Percentiles rank a stretch among this genome's conserved stretches.
Conservation (phyloP, 2,329 filamentous ascomycete genomes). For the Epichloe gansuensis region DNA sequence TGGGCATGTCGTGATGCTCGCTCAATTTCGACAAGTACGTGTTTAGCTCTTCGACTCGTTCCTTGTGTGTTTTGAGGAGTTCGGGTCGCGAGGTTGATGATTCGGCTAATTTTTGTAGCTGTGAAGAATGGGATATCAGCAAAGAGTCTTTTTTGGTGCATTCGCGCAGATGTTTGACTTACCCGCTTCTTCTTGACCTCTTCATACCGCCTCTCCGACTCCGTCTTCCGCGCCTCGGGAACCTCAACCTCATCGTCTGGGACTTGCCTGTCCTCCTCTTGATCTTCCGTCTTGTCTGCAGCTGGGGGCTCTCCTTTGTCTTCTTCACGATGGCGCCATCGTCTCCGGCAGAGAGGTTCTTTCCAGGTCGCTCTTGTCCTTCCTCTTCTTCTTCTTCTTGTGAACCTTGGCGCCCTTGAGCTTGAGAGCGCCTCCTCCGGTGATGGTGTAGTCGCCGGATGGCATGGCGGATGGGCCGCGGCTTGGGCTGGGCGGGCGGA, state of each 20-base stretch:
- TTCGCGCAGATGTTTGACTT: conserved; percentile 22
- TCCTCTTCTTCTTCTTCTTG: conserved; percentile 51
- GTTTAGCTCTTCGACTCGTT: conserved; percentile 91
- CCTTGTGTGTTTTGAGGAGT: conserved; percentile 90
- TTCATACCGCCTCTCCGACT: conserved; percentile 69
- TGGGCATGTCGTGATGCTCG: conserved; percentile 95
- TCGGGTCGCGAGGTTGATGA: conserved; percentile 48
- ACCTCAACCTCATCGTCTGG: conserved; percentile 18
- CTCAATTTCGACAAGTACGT: conserved; percentile 83
- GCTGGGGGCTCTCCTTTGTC: neutral
- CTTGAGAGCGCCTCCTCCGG: conserved; percentile 62
- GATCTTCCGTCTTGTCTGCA: conserved; percentile 16
- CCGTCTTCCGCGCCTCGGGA: conserved; percentile 53
- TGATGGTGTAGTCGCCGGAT: conserved; percentile 59
- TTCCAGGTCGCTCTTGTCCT: conserved; percentile 35
- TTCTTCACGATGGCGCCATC: conserved; percentile 5
- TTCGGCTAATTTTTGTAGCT: conserved; percentile 73
- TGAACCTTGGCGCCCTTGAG: conserved; percentile 66
- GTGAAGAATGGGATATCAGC: neutral
- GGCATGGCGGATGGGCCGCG: conserved; percentile 39
- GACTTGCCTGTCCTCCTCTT: conserved; percentile 18
- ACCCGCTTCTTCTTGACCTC: conserved; percentile 73
- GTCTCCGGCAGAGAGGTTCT: conserved; percentile 27
- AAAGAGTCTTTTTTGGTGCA: too few relatives aligned
- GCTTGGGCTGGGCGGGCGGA: neutral